phyloP scores from a whole-genome alignment of 1,284 basidiomycete genomes.

The Tremellales sp. region DNA sequence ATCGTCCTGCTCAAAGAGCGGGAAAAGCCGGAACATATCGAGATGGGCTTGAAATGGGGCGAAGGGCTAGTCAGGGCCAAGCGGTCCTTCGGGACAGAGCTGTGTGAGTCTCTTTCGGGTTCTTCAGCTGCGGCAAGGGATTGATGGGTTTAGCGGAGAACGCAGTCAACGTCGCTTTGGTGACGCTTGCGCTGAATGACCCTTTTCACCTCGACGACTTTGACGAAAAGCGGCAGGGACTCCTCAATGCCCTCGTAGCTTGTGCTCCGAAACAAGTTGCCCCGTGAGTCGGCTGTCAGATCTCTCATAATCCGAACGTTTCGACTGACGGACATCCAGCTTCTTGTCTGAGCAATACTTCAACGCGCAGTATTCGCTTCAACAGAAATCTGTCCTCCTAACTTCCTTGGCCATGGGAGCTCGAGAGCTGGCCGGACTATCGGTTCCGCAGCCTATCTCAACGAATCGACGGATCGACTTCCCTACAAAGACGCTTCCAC shows the following conservation, averaged over 20 bases:
- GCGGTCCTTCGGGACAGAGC: constrained; percentile 72
- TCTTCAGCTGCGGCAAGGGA: neutral
- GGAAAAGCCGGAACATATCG: constrained; percentile 68
- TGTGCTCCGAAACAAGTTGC: constrained; percentile 72
- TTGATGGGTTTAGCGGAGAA: constrained; percentile 67
- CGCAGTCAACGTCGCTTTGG: constrained; percentile 72
- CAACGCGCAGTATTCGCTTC: constrained; percentile 79
- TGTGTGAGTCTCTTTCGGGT: constrained; percentile 55
- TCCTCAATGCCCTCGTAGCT: constrained; percentile 71
- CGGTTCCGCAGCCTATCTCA: constrained; percentile 50
- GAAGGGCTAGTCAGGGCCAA: constrained; percentile 79
- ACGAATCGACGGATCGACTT: constrained; percentile 52
- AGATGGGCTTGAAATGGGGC: constrained; percentile 70
- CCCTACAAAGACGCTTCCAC: constrained; percentile 74
- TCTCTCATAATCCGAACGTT: neutral
- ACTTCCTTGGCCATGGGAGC: constrained; percentile 81
- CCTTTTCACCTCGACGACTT: constrained; percentile 78
- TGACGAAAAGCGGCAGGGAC: constrained; percentile 68
- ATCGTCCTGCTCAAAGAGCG: constrained; percentile 65
- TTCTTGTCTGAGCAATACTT: constrained; percentile 89
- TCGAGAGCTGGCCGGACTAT: constrained; percentile 72
- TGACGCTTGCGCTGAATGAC: constrained; percentile 70
- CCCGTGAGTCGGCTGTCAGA: constrained; percentile 57
- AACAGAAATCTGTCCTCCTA: constrained; percentile 78
- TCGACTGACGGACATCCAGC: constrained; percentile 48